These are phyloP conservation scores for Exserohilum rostratum DNA, from an alignment of 2,329 filamentous ascomycete species.

Conservation along the genomic window DNA sequence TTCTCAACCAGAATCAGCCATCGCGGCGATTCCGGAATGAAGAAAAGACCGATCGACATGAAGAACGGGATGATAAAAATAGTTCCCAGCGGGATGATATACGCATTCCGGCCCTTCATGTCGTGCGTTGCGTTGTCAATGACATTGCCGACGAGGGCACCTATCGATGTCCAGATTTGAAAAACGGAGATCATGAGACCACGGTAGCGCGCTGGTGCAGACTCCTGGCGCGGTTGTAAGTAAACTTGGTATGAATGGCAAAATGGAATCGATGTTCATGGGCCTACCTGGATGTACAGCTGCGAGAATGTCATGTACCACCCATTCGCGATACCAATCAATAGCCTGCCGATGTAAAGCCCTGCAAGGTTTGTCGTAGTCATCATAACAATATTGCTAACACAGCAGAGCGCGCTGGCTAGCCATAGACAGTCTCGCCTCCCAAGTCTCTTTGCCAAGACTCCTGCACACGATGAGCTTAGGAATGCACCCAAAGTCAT, in stretches of 20 bases:
- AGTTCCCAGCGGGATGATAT: constrained; percentile 58
- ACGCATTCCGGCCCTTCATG: constrained; percentile 30
- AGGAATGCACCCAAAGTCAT: constrained; percentile 56
- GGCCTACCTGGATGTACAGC: constrained; percentile 54
- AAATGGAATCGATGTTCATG: not conserved
- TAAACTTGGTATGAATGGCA: not conserved
- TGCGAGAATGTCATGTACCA: constrained; percentile 64
- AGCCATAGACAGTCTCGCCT: constrained; percentile 54
- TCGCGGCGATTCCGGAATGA: constrained; percentile 51
- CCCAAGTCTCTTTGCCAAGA: constrained; percentile 46
- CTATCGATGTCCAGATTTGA: constrained; percentile 57
- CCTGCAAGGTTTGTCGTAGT: constrained; percentile 58
- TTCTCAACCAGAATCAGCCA: constrained; percentile 46
- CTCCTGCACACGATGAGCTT: constrained; percentile 49
- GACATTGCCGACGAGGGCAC: constrained; percentile 53
- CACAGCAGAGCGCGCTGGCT: constrained; percentile 56
- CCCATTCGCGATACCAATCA: constrained; percentile 60
- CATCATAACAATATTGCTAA: constrained; percentile 61
- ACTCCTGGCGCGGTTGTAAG: constrained; percentile 42
- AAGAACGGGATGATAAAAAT: constrained; percentile 60
- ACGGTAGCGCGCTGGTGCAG: constrained; percentile 57
- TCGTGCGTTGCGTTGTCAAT: constrained; percentile 57
- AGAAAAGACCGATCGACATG: constrained; percentile 50
- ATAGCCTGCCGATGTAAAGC: constrained; percentile 60
- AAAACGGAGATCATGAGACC: constrained; percentile 58